Evolutionary conservation across 805 yeast genomes (phyloP).

Genomic region (Komagataella phaffii): DNA sequence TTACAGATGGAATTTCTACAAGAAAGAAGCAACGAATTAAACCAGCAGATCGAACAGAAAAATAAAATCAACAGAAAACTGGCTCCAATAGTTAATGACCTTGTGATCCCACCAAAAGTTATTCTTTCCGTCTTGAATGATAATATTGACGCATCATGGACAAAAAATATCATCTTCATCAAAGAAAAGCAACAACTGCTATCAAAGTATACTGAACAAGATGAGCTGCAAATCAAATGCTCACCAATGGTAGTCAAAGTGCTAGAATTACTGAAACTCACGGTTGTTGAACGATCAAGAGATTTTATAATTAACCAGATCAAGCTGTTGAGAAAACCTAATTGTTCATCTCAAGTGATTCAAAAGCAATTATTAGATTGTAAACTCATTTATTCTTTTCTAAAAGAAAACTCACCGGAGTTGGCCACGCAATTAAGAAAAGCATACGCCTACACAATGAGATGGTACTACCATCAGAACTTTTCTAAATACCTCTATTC

Average conservation of each 20-base stretch:
- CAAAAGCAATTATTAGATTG: constrained; percentile 54
- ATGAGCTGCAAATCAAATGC: constrained; percentile 7
- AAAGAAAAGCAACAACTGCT: constrained; percentile 47
- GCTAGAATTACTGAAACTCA: constrained; percentile 41
- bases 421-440: constrained; percentile 60
- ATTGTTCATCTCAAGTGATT: constrained; percentile 57
- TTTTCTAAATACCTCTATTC: constrained; percentile 69
- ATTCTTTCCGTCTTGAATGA: constrained; percentile 45
- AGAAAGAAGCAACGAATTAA: constrained; percentile 33
- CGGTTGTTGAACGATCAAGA: constrained; percentile 66
- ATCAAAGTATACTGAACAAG: constrained; percentile 19
- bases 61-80: constrained; percentile 35
- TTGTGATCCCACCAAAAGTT: constrained; percentile 63
- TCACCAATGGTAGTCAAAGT: constrained; percentile 12
- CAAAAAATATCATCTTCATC: constrained; percentile 45
- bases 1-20: constrained; percentile 50
- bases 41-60: constrained; percentile 32
- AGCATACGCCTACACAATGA: constrained; percentile 82
- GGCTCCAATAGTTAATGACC: constrained; percentile 65
- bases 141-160: constrained; percentile 48
- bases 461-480: constrained; percentile 79
- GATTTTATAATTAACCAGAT: constrained; percentile 54
- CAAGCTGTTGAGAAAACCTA: constrained; percentile 50
- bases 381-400: constrained; percentile 47
- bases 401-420: constrained; percentile 38